Evolutionary conservation across 75 land plant species (phyloP), one percentile per base, ranked within the genome.

Genomic region (Cryptomeria japonica): DNA sequence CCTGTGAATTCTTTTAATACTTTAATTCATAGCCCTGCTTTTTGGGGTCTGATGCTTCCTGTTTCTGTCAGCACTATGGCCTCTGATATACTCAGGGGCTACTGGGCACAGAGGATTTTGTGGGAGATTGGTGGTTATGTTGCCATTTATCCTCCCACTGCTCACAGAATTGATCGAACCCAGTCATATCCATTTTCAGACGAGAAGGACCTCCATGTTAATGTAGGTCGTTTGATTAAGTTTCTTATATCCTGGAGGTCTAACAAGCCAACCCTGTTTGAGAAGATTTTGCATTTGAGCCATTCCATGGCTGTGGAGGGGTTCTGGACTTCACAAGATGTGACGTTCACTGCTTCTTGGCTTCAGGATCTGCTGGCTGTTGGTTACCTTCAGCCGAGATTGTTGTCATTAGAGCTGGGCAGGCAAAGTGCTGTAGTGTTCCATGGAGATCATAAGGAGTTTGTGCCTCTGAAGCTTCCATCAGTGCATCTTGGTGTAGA

Each of bases 121-220:
- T 98, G 99, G 99, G 99, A 98, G 80, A 92, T 98, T 86, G 99
- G 97, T 36, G 99, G 99, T 39, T 92, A 87, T 90, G 93, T 95
- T 73, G 96, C 94, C 5, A 90, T 98, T 80, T 95, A 96, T 85
- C 99, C 99, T 14, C 99, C 99, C 0, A 95, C 99, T 0, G 88
- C 92, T 22, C 86, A 95, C 46, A 84, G 99, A 8, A 47, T 68
- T 44, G 99, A 98, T 87, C 84, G 87, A 25, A 87, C 87, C 25
- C 90, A 93, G 79, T 86, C 96, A 25, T 93, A 93, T 78, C 95
- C 94, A 2, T 95, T 95, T 72, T 89, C 96, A 8, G 98, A 96
- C 56, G 99, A 98, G 92, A 95, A 95, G 89, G 98, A 96, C 87
- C 94, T 98, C 80, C 99, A 97, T 86, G 93, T 94, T 22, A 95